Conservation (phyloP, 257 asterid genomes). For the Fraxinus excelsior region DNA sequence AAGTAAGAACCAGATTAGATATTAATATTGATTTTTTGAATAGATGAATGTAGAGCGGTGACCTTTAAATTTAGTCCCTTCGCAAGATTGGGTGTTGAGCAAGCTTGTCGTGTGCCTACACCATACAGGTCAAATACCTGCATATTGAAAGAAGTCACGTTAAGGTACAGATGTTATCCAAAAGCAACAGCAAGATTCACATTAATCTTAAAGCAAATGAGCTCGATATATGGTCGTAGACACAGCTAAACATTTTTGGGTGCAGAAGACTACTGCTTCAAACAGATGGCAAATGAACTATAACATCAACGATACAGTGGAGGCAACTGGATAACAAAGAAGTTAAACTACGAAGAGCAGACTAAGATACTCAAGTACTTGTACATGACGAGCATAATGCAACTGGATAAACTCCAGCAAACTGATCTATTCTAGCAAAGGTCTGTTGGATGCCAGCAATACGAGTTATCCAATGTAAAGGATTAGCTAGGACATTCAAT, state of each 20-base stretch:
- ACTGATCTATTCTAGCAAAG: neutral
- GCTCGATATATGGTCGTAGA: neutral
- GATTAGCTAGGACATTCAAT: neutral
- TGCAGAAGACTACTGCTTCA: neutral
- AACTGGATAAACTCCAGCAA: neutral
- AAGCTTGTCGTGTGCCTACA: constrained; percentile 75
- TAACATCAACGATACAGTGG: neutral
- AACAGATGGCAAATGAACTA: neutral
- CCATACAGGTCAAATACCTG: constrained; percentile 95
- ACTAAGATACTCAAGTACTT: neutral
- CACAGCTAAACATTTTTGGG: neutral
- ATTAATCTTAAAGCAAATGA: neutral
- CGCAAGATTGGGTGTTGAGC: constrained; percentile 68
- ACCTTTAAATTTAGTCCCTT: constrained; percentile 85
- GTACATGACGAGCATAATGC: no score
- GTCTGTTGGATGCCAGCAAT: neutral
- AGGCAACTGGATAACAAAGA: neutral
- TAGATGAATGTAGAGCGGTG: constrained; percentile 18
- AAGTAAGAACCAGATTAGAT: neutral
- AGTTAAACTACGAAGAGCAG: neutral
- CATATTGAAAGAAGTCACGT: constrained; percentile 13
- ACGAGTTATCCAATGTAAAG: neutral
- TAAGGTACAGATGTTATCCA: constrained; percentile 6
- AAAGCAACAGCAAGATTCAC: neutral
- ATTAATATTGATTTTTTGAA: neutral